A percentile compares a stretch with the other conserved stretches of the same genome.
Evolutionary conservation across 371 early-diverging fungal species (phyloP).

Genomic region (Mortierella sp.): DNA sequence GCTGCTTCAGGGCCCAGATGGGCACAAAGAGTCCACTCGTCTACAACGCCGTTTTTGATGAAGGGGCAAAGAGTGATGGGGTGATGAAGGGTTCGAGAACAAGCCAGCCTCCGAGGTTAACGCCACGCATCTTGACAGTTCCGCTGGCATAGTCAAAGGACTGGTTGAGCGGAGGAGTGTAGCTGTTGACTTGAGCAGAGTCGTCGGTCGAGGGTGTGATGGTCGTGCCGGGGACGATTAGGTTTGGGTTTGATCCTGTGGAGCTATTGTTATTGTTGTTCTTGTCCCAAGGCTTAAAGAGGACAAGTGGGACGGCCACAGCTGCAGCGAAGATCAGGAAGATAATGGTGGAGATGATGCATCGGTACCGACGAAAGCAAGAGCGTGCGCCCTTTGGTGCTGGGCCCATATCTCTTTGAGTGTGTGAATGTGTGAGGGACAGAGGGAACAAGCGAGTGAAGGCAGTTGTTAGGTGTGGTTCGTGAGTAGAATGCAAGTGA

Average conservation of each 20-base stretch:
- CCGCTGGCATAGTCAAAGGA: conserved; percentile 46
- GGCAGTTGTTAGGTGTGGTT: neutral
- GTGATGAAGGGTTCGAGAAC: conserved; percentile 71
- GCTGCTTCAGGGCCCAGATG: conserved; percentile 51
- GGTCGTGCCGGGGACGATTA: neutral
- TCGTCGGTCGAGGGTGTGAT: conserved; percentile 25
- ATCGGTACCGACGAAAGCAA: conserved; percentile 21
- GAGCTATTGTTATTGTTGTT: neutral
- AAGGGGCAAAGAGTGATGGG: conserved; percentile 56
- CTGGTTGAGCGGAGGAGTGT: conserved; percentile 41
- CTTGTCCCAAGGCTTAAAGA: conserved; percentile 44
- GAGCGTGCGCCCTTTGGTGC: conserved; percentile 17
- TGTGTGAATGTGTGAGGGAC: neutral
- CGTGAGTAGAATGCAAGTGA: neutral
- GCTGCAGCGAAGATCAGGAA: conserved; percentile 21
- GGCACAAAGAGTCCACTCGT: conserved; percentile 65
- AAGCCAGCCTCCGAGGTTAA: conserved; percentile 76
- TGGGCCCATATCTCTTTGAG: neutral
- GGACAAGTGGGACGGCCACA: conserved; percentile 22
- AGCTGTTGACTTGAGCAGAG: conserved; percentile 30
- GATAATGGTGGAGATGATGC: conserved; percentile 7
- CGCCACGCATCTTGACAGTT: conserved; percentile 64
- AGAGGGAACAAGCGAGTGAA: neutral
- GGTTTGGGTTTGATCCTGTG: neutral
- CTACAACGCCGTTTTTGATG: conserved; percentile 48